Percentiles rank a stretch among this genome's conserved stretches.
These are phyloP conservation scores for Protomyces arabidopsidicola DNA, from an alignment of 1,139 yeast species.

Conservation along the genomic window DNA sequence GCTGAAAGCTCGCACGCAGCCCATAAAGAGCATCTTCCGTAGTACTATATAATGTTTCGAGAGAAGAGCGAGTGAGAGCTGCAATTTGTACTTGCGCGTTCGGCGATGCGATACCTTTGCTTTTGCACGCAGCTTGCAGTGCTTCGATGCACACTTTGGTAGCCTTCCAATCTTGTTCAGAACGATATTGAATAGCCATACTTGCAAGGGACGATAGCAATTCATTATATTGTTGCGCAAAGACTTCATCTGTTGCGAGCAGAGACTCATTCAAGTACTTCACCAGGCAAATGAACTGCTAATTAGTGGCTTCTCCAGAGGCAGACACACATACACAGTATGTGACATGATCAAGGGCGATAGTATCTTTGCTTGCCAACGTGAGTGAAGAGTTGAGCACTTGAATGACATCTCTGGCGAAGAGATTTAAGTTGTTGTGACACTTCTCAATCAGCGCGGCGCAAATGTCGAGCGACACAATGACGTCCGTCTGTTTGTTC, in stretches of 20 bases:
- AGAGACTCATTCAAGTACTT: slow-evolving; percentile 3
- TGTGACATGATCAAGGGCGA: slow-evolving; percentile 50
- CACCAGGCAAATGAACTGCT: slow-evolving; percentile 5
- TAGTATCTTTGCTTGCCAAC: slow-evolving; percentile 48
- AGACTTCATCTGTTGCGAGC: slow-evolving; percentile 3
- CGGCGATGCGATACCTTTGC: background rate
- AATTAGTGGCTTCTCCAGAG: background rate
- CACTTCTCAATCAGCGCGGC: slow-evolving; percentile 69
- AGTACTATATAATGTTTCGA: background rate
- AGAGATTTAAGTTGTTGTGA: slow-evolving; percentile 74
- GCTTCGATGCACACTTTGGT: background rate
- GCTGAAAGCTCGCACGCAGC: background rate
- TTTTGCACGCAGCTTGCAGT: background rate
- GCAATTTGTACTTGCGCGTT: background rate
- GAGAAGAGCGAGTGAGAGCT: background rate
- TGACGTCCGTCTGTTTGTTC: slow-evolving; percentile 55
- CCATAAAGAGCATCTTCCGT: background rate
- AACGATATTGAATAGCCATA: background rate
- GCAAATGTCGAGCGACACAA: slow-evolving; percentile 71
- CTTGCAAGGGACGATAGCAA: background rate
- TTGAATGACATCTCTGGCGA: slow-evolving; percentile 52
- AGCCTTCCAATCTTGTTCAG: background rate
- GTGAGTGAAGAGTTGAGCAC: slow-evolving; percentile 46
- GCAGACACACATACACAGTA: slow-evolving; percentile 33
- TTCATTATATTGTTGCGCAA: background rate